Percentiles rank a stretch among this genome's conserved stretches.
phyloP scores from a whole-genome alignment of 192 early-diverging fungal genomes.

The Linnemannia zychae region DNA sequence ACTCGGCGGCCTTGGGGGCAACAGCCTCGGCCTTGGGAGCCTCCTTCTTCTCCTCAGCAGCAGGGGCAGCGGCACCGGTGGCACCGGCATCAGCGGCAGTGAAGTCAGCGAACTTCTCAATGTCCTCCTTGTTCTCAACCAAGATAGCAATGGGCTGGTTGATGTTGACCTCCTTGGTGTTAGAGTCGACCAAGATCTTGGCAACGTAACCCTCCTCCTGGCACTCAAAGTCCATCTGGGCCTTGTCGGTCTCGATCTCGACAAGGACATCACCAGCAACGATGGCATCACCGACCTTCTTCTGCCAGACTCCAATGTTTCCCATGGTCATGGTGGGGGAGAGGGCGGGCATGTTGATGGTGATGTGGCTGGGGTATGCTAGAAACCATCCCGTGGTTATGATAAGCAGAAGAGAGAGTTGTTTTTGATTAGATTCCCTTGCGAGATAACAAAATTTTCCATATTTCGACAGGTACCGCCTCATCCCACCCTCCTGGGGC shows the following conservation, averaged over 20 bases:
- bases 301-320: constrained; percentile 94
- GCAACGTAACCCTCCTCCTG: constrained; percentile 98
- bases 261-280: constrained; percentile 92
- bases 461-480: neutral
- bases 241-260: constrained; percentile 99
- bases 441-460: neutral
- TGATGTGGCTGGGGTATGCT: constrained; percentile 84
- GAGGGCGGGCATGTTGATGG: constrained; percentile 96
- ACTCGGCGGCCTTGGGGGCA: constrained; percentile 34
- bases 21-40: constrained; percentile 29
- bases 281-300: constrained; percentile 93
- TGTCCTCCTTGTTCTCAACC: constrained; percentile 90
- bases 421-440: neutral
- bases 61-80: constrained; percentile 55
- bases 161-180: constrained; percentile 86
- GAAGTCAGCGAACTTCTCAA: constrained; percentile 90
- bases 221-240: constrained; percentile 99
- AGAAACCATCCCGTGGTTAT: constrained; percentile 13
- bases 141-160: constrained; percentile 89
- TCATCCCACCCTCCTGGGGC: neutral
- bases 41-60: constrained; percentile 50
- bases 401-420: neutral
- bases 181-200: constrained; percentile 88
- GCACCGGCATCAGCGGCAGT: constrained; percentile 66
- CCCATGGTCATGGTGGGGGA: constrained; percentile 99